Base-by-base conservation (phyloP, 495 filamentous ascomycete species). In the Pseudoneurospora amorphoporcata region DNA sequence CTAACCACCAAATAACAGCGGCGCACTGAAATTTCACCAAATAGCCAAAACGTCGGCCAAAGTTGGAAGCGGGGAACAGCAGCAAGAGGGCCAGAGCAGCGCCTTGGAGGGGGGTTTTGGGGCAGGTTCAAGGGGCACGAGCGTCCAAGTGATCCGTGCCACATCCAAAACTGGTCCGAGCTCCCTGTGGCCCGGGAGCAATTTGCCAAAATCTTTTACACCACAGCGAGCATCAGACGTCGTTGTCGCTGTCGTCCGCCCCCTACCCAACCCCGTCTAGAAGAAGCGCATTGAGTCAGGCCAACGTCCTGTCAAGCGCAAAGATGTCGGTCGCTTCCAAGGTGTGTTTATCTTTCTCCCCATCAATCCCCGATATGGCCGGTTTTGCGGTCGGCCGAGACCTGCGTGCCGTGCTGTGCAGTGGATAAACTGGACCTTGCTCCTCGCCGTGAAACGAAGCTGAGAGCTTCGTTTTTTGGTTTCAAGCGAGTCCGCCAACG, bases 301-400 rank as follows among this genome's bases (percentile, higher is more conserved):
- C 70, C 35, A 39, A 68, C 70, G 19, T 68, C 39, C 69, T 61
- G 53, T 61, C 53, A 61, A 61, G 84, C 84, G 83, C 80, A 86
- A 87, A 80, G 78, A 90, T 90, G 88, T 87, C 87, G 81, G 86
- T 90, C 82, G 86, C 83, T 77, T 88, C 87, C 68, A 89, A 89
- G 85, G 88, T 90, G 76, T 72, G 83, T 84, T 71, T 42, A 74
- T 40, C 65, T 68, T 19, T 23, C 43, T 19, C 17, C 53, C n/a
- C 43, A 16, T 70, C 45, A 32, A 72, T 32, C 68, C 68, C 68
- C 53, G 47, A 73, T 47, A 41, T 32, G 37, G 29, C 72, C 53
- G 47, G 19, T 39, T 40, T 23, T 45, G 40, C 35, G 37, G n/a
- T 47, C 41, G 23, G 41, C 45, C 37, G 35, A 32, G 41, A 61